These are phyloP conservation scores for Blastobotrys serpentis DNA, from an alignment of 1,139 yeast genomes.

Conservation along the genomic window DNA sequence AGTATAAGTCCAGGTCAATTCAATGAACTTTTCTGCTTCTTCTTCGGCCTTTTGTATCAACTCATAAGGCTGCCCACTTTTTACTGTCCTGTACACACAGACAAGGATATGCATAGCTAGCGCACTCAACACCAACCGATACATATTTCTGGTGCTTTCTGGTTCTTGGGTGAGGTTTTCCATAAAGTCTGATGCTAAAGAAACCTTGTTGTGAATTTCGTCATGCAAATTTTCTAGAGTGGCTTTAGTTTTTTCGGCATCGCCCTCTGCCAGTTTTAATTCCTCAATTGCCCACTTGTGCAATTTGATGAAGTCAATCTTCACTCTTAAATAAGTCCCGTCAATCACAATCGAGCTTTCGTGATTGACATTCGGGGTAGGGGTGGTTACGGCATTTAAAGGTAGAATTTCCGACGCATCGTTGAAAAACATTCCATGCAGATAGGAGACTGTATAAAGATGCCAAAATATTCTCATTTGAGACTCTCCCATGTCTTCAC, in stretches of 20 bases:
- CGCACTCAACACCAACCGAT: conserved; percentile 13
- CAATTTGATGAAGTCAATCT: conserved; percentile 14
- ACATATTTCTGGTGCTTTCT: conserved; percentile 10
- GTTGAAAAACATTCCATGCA: conserved; percentile 16
- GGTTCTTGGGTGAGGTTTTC: conserved; percentile 8
- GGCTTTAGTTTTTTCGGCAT: background rate
- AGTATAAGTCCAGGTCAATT: conserved; percentile 7
- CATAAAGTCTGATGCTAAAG: conserved; percentile 7
- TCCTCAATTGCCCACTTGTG: conserved; percentile 7
- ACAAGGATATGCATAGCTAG: conserved; percentile 16
- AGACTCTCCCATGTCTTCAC: conserved; percentile 10
- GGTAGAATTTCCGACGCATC: conserved; percentile 11
- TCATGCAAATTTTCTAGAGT: background rate
- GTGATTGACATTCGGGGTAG: conserved; percentile 15
- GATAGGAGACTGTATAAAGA: conserved; percentile 18
- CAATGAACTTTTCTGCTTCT: conserved; percentile 12
- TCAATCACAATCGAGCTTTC: conserved; percentile 11
- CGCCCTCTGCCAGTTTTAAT: background rate
- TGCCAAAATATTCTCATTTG: conserved; percentile 20
- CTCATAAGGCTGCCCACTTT: background rate
- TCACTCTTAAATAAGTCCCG: conserved; percentile 13
- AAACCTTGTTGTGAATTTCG: conserved; percentile 6
- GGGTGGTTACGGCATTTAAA: conserved; percentile 13
- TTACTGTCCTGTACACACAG: conserved; percentile 8
- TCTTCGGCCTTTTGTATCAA: conserved; percentile 4